Percentiles rank a stretch among this genome's conserved stretches.
Evolutionary conservation across 2,329 filamentous ascomycete species (phyloP).

Genomic region (Paramyrothecium roridum): DNA sequence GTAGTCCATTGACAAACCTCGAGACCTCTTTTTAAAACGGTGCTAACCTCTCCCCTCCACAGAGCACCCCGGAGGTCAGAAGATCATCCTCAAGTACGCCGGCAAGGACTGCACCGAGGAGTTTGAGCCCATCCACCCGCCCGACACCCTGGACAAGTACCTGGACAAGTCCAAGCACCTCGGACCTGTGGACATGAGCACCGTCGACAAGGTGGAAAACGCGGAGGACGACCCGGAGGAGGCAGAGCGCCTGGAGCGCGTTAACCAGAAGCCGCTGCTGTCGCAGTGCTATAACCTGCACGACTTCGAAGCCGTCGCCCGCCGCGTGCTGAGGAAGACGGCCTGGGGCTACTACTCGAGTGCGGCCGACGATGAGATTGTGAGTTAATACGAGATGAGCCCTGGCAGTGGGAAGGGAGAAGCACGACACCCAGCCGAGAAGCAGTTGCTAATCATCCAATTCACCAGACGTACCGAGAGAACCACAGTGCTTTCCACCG

Average conservation of each 20-base stretch:
- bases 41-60: neutral
- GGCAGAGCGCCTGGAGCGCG: conserved; percentile 67
- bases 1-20: no score
- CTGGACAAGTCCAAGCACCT: conserved; percentile 83
- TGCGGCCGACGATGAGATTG: conserved; percentile 59
- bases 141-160: conserved; percentile 83
- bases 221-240: conserved; percentile 58
- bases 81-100: conserved; percentile 95
- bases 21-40: no score
- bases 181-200: conserved; percentile 84
- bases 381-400: no score
- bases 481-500: conserved; percentile 96
- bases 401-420: no score
- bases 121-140: conserved; percentile 84
- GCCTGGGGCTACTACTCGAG: conserved; percentile 98
- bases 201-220: conserved; percentile 68
- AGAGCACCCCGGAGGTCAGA: conserved; percentile 86
- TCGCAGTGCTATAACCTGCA: conserved; percentile 90
- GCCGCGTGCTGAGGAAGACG: conserved; percentile 88
- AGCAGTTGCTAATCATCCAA: conserved; percentile 5
- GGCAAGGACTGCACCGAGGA: conserved; percentile 92
- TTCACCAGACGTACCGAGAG: conserved; percentile 76
- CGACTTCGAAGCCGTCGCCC: conserved; percentile 94
- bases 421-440: neutral
- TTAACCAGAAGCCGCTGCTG: conserved; percentile 72